Evolutionary conservation across 2,329 filamentous ascomycete genomes (phyloP).

Genomic region (Penicillium digitatum): DNA sequence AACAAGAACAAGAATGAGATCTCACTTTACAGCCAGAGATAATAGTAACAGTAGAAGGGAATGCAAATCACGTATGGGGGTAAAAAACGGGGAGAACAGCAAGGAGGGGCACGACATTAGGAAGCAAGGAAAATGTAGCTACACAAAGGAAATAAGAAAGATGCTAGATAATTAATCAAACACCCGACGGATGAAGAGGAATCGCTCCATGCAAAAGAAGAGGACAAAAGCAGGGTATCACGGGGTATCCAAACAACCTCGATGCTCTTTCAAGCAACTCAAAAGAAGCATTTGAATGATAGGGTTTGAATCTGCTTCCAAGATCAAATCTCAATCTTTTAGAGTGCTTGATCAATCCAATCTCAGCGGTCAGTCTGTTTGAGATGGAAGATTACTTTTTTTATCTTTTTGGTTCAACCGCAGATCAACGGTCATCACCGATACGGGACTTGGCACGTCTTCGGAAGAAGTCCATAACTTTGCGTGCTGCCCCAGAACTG

Average conservation of each 20-base stretch:
- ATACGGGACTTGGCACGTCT: constrained; percentile 73
- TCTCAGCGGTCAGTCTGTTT: constrained; percentile 2
- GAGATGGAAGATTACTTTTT: background rate
- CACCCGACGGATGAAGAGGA: constrained; percentile 30
- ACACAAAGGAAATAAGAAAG: constrained; percentile 29
- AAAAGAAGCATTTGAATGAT: constrained; percentile 15
- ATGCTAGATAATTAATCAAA: constrained; percentile 37
- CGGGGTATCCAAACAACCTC: constrained; percentile 39
- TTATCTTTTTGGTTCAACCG: constrained; percentile 11
- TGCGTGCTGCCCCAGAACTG: constrained; percentile 79
- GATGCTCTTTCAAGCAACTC: constrained; percentile 29
- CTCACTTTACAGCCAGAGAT: constrained; percentile 28
- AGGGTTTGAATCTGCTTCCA: constrained; percentile 8
- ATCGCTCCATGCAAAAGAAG: constrained; percentile 36
- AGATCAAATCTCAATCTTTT: constrained; percentile 15
- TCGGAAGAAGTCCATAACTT: constrained; percentile 98
- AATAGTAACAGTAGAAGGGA: constrained; percentile 28
- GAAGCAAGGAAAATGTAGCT: constrained; percentile 25
- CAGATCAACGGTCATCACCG: constrained; percentile 39
- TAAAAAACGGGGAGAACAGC: constrained; percentile 4
- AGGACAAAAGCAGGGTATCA: constrained; percentile 40
- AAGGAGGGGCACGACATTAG: constrained; percentile 14
- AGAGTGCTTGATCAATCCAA: constrained; percentile 13
- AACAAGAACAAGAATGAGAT: constrained; percentile 15
- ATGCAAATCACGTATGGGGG: constrained; percentile 15